Base-by-base conservation (phyloP, 139 green algal genomes). In the Nannochloris sp. region DNA sequence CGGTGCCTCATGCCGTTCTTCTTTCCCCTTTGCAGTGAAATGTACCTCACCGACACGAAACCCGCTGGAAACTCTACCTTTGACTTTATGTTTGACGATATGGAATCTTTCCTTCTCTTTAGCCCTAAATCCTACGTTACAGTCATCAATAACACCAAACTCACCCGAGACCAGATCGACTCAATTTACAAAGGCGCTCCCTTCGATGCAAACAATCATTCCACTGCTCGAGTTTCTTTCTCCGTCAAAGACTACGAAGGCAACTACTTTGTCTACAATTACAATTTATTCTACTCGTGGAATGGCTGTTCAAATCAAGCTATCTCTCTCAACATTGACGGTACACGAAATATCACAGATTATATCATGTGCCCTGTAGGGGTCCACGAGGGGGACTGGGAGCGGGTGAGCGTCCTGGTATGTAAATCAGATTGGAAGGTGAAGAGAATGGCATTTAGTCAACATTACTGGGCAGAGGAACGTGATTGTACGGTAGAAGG, bases 391-490 rank as follows among this genome's bases (percentile, higher is more conserved):
- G 51, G 68, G 6, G 68, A 75, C 38, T 71, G 60, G 68, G 48
- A 71, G 48, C 46, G 54, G n/a, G 32, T 71, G 1, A 59, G 35
- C 3, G 29, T 75, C 47, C 36, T 75, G 25, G 68, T 75, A 12
- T 75, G 68, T 14, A 65, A 58, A 12, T 57, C 47, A 10, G 38
- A 71, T 45, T 13, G 37, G 29, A 32, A 23, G 5, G 32, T 75
- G 7, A 65, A 71, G 51, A 46, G 55, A 51, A 48, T 64, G 2
- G 31, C 68, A 10, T 71, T 60, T 47, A 54, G 29, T 4, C 68
- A 75, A 60, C 68, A 75, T 60, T 35, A 24, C 38, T 75, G 68
- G 68, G 64, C 47, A 34, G 68, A 75, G 51, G 64, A 60, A 7
- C 61, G 68, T 6, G 60, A 75, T 59, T 75, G 68, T 36, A 46